Conservation (phyloP, 75 land plant genomes). For the Pinus tabuliformis region DNA sequence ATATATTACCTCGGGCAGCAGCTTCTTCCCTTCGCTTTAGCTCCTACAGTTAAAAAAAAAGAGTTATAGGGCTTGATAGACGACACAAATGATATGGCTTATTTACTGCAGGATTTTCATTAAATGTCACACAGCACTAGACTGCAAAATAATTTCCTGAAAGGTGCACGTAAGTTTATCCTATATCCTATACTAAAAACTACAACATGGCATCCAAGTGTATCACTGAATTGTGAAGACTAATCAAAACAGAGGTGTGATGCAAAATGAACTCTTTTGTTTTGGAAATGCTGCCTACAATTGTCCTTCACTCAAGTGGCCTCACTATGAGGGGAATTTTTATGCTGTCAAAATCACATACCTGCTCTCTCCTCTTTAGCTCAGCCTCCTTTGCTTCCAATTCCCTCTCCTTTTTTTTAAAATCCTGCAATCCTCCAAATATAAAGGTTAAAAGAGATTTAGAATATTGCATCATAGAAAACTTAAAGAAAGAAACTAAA, state of each 20-base stretch:
- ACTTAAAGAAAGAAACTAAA: slow-evolving; percentile 5
- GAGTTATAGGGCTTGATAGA: background rate
- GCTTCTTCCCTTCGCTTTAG: slow-evolving; percentile 92
- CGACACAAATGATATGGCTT: background rate
- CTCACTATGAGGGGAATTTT: background rate
- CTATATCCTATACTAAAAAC: background rate
- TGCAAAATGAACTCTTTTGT: background rate
- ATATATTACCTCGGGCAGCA: slow-evolving; percentile 64
- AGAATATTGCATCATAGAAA: background rate
- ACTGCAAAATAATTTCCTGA: background rate
- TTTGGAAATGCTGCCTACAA: background rate
- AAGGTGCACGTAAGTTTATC: background rate
- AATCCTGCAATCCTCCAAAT: slow-evolving; percentile 43
- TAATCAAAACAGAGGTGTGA: background rate
- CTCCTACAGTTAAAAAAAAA: slow-evolving; percentile 41
- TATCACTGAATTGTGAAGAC: too few relatives aligned
- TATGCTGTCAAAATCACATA: slow-evolving; percentile 10
- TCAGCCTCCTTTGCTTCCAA: slow-evolving; percentile 91
- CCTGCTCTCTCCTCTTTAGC: slow-evolving; percentile 82
- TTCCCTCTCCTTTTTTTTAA: slow-evolving; percentile 87
- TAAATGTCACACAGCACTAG: background rate
- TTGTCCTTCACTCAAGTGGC: background rate
- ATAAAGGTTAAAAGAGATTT: background rate
- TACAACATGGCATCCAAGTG: too few relatives aligned
- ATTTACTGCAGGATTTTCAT: background rate